phyloP scores from a whole-genome alignment of 495 filamentous ascomycete species.

The Thermochaetoides thermophila region DNA sequence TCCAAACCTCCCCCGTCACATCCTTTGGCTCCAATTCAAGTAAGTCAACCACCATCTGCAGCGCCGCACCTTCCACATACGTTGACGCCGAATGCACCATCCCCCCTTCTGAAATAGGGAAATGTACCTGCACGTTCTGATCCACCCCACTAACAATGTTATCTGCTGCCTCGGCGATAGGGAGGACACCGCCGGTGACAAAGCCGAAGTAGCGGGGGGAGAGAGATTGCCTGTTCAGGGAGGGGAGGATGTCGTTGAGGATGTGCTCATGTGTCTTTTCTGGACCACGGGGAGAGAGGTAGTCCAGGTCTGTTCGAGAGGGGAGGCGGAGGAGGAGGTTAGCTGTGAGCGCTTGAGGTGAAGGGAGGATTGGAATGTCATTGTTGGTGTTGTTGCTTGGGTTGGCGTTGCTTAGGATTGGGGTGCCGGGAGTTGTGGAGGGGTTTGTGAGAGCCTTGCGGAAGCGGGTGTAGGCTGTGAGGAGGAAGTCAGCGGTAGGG shows the following conservation, averaged over 20 bases:
- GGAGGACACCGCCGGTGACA: conserved; percentile 67
- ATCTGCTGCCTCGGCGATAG: conserved; percentile 74
- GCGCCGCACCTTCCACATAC: conserved; percentile 54
- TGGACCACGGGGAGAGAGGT: conserved; percentile 13
- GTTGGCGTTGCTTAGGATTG: too few relatives aligned
- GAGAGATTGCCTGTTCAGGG: conserved; percentile 46
- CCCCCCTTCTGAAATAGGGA: conserved; percentile 35
- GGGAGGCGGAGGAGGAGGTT: conserved; percentile 11
- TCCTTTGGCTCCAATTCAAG: conserved; percentile 33
- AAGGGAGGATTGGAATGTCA: not conserved
- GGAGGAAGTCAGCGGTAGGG: too few relatives aligned
- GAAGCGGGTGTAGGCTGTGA: too few relatives aligned
- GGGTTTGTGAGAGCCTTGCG: too few relatives aligned
- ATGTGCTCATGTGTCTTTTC: conserved; percentile 27
- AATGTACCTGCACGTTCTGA: conserved; percentile 76
- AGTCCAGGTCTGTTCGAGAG: conserved; percentile 14
- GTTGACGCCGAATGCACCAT: conserved; percentile 47
- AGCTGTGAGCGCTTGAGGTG: not conserved
- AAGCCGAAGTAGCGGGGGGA: conserved; percentile 69
- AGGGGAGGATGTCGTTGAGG: conserved; percentile 46
- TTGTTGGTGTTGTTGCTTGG: too few relatives aligned
- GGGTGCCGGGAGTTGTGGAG: too few relatives aligned
- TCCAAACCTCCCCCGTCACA: conserved; percentile 19
- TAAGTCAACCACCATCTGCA: conserved; percentile 54
- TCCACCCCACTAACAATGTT: conserved; percentile 63